These are phyloP conservation scores for Fusarium goolgardi DNA, from an alignment of 2,329 filamentous ascomycete species.

Conservation along the genomic window DNA sequence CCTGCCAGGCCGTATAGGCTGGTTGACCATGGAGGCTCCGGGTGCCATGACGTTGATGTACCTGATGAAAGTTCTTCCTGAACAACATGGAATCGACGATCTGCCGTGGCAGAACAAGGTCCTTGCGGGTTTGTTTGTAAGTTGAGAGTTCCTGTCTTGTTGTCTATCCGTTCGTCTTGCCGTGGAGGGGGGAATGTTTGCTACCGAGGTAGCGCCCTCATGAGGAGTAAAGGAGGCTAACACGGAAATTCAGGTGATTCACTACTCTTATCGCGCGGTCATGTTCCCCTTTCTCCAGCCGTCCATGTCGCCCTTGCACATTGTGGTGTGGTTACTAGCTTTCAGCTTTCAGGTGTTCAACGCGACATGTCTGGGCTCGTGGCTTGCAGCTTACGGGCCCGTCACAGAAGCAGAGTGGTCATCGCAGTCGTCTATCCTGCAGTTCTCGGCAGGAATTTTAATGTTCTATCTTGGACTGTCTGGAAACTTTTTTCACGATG, in stretches of 20 bases:
- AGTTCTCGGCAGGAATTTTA: conserved; percentile 72
- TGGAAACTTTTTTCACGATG: conserved; percentile 89
- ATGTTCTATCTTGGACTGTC: conserved; percentile 82
- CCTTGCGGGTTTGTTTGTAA: conserved; percentile 74
- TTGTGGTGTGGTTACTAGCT: conserved; percentile 72
- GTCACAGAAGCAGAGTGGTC: conserved; percentile 66
- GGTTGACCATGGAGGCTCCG: conserved; percentile 88
- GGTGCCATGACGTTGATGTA: conserved; percentile 84
- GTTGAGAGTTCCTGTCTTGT: conserved; percentile 42
- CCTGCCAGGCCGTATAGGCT: conserved; percentile 87
- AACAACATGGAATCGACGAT: conserved; percentile 64
- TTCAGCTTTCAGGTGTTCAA: conserved; percentile 83
- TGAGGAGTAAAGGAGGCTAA: conserved; percentile 16
- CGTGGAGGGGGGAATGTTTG: conserved; percentile 29
- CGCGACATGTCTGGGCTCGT: conserved; percentile 79
- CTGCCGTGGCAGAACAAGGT: conserved; percentile 83
- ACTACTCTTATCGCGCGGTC: conserved; percentile 92
- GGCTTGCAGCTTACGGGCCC: conserved; percentile 84
- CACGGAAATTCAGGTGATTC: conserved; percentile 67
- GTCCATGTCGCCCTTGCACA: conserved; percentile 91
- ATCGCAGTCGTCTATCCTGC: conserved; percentile 53
- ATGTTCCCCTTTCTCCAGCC: conserved; percentile 85
- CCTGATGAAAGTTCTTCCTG: conserved; percentile 76
- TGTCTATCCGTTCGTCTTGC: conserved; percentile 19
- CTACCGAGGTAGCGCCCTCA: conserved; percentile 16